These are phyloP conservation scores for Penicillium sp. DNA, from an alignment of 2,329 filamentous ascomycete species.

Conservation along the genomic window DNA sequence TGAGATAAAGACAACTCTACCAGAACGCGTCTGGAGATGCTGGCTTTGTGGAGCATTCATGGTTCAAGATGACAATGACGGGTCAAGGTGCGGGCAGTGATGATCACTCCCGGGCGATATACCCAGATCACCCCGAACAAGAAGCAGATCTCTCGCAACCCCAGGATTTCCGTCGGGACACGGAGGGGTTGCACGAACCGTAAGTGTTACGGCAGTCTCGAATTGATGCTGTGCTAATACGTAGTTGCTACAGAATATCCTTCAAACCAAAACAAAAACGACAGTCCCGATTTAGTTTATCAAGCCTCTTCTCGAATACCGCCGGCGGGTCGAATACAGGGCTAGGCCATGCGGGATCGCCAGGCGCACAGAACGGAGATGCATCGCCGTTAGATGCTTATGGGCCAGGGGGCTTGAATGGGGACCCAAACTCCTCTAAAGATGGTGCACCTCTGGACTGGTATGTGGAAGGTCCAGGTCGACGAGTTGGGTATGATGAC, in stretches of 20 bases:
- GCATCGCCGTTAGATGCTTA: conserved; percentile 25
- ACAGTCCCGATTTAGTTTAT: conserved; percentile 40
- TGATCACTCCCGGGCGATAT: conserved; percentile 10
- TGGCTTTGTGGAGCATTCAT: conserved; percentile 21
- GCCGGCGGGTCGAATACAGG: conserved; percentile 25
- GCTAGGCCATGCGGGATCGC: conserved; percentile 26
- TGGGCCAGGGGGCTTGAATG: conserved; percentile 22
- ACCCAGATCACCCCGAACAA: conserved; percentile 11
- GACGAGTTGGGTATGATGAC: conserved; percentile 92
- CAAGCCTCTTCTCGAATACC: conserved; percentile 38
- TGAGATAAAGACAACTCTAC: conserved; percentile 6
- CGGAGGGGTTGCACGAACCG: conserved; percentile 36
- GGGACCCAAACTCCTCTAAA: conserved; percentile 35
- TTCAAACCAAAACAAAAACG: conserved; percentile 47
- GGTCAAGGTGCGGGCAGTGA: conserved; percentile 18
- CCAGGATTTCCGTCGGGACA: conserved; percentile 23
- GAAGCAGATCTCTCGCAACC: conserved; percentile 15
- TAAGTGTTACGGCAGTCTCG: conserved; percentile 21
- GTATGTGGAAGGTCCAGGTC: conserved; percentile 85
- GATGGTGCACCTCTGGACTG: conserved; percentile 63
- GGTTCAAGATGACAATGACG: conserved; percentile 27
- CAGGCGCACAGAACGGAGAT: conserved; percentile 29
- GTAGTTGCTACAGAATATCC: conserved; percentile 31
- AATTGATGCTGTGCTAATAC: conserved; percentile 5
- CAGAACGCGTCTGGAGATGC: conserved; percentile 13